A percentile compares a stretch with the other conserved stretches of the same genome.
These are phyloP conservation scores for Backusella parvicylindrica DNA, from an alignment of 192 early-diverging fungal species.

Conservation along the genomic window DNA sequence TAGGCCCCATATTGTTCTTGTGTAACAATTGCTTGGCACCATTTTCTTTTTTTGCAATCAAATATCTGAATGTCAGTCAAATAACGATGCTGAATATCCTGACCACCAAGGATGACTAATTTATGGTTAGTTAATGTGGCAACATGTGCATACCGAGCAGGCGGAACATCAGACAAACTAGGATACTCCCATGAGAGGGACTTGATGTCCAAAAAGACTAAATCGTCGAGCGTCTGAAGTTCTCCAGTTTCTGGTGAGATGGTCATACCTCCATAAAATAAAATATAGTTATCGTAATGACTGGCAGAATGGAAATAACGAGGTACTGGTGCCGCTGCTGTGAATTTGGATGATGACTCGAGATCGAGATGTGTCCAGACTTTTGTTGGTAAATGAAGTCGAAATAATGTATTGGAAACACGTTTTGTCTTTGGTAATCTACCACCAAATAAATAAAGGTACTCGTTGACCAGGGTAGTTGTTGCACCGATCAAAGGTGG, in stretches of 20 bases:
- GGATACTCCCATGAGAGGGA: slow-evolving; percentile 58
- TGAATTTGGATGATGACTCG: not conserved
- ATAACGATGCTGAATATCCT: slow-evolving; percentile 71
- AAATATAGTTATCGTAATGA: slow-evolving; percentile 55
- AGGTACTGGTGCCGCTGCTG: slow-evolving; percentile 37
- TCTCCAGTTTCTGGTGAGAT: slow-evolving; percentile 57
- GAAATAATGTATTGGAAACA: slow-evolving; percentile 69
- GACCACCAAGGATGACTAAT: slow-evolving; percentile 70
- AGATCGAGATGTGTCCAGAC: slow-evolving; percentile 45
- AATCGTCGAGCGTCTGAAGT: slow-evolving; percentile 60
- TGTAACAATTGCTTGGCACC: slow-evolving; percentile 60
- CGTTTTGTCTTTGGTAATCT: slow-evolving; percentile 60
- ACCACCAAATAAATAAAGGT: slow-evolving; percentile 71
- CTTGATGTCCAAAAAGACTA: slow-evolving; percentile 61
- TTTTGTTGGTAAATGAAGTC: slow-evolving; percentile 58
- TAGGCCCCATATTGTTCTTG: slow-evolving; percentile 73
- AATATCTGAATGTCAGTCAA: slow-evolving; percentile 73
- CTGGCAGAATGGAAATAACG: slow-evolving; percentile 75
- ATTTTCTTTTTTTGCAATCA: slow-evolving; percentile 57
- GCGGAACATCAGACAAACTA: slow-evolving; percentile 42
- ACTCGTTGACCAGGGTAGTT: slow-evolving; percentile 60
- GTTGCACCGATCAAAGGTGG: slow-evolving; percentile 75
- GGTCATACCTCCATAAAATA: slow-evolving; percentile 79
- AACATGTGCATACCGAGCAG: slow-evolving; percentile 73
- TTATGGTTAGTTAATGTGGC: slow-evolving; percentile 58